Base-by-base conservation (phyloP, 2,329 filamentous ascomycete species). In the Talaromyces sp. region DNA sequence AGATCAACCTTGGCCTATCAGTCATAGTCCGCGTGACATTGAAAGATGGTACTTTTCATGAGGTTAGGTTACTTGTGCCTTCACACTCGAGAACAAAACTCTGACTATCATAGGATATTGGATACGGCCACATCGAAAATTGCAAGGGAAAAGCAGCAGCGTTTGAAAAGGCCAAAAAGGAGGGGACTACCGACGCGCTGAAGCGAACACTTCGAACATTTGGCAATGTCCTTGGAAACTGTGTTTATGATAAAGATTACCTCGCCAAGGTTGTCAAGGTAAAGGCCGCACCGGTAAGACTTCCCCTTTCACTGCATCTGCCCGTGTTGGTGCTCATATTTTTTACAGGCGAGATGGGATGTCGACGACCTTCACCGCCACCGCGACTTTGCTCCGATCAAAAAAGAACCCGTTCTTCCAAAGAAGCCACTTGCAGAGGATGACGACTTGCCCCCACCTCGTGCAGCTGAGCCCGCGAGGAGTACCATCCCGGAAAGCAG, bases 81-180 rank as follows among this genome's bases (percentile, higher is more conserved):
- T 14, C 47, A 5, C 35, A 13, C 1, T 46, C 22, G 16, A 3
- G 30, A 11, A 3, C 19, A 24, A 24, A 2, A 11, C 1, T 13
- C 14, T 35, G 29, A 20, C 10, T 2, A 47, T 46, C 13, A 8
- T 51, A 84, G 82, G 94, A 99, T 69, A 88, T 97, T 57, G 94
- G 94, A 24, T 99, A 99, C 67, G 94, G 94, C 7, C 90, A 94
- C 62, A 96, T 96, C 63, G 93, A 97, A 72, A 99, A 99, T 67
- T 91, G 88, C 72, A 95, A 93, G 74, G 89, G 90, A 51, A 99
- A 99, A 76, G 93, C 92, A 3, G 88, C 90, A 47, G 94, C 93
- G 0, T 99, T 97, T 66, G 94, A 99, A 71, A 99, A 99, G 75
- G 92, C 94, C 1, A 99, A 97, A 78, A 99, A 99, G 72, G 92